Evolutionary conservation across 164 flowering plant genomes (phyloP), one percentile per base, ranked within the genome.

Genomic region (Tinospora cordifolia): DNA sequence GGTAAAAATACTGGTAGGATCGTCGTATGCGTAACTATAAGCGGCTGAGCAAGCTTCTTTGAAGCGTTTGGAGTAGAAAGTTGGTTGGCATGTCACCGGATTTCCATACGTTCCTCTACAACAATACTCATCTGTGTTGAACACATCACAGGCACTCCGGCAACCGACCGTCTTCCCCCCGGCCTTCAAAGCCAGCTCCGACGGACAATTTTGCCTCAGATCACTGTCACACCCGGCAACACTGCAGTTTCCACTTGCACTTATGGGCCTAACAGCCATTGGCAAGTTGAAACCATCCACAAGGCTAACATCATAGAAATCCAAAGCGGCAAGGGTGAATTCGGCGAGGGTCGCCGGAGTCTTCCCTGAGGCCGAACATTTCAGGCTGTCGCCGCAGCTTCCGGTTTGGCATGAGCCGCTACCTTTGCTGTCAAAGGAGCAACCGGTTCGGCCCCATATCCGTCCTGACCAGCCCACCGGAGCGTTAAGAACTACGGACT

Each of bases 381-480:
- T 82, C 63, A 90, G 83, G 66, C 79, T 4, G 8, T 67, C 34
- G n/a, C 98, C 97, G 40, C 98, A 95, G 39, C 77, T 64, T 0
- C 94, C 99, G 9, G 99, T 92, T 62, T 80, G 77, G 81, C 99
- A 94, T 0, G 74, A 38, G 0, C 98, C 97, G 5, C 67, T 79
- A 10, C 97, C 99, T 27, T 34, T 74, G 9, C 66, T 66, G 83
- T 89, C 90, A 59, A 94, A 94, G 38, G 79, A 81, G 83, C 99
- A 94, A 19, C 98, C 98, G 13, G 90, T 89, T 73, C 99, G 84
- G 21, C 84, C 99, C 99, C 99, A 94, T 67, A 94, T 90, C 13
- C 99, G 88, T 25, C 99, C 99, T 0, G 72, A 25, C 98, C 97
- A 95, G 1, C 90, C 83, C 0, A 84, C 75, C 3, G 97, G 98